Conservation (phyloP, 148 eudicot species). For the Oxyria digyna region DNA sequence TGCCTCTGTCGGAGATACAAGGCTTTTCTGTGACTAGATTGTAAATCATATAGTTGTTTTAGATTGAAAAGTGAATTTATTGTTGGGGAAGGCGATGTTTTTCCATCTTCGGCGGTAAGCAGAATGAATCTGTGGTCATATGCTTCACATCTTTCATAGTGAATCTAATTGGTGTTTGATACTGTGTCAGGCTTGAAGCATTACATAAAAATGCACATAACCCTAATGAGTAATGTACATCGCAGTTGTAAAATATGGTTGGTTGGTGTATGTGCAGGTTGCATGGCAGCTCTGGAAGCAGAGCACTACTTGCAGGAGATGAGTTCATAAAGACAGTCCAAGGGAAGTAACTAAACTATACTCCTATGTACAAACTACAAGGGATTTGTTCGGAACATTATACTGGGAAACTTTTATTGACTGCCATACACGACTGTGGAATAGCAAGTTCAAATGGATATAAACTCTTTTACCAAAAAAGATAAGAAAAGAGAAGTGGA, state of each 20-base stretch:
- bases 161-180: not conserved
- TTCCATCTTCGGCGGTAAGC: not conserved
- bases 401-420: not conserved
- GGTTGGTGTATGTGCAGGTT: constrained; percentile 20
- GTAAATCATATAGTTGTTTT: not conserved
- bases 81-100: not conserved
- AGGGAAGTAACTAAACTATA: not conserved
- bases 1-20: not conserved
- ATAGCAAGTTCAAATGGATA: not conserved
- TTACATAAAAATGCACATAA: not conserved
- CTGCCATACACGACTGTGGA: not conserved
- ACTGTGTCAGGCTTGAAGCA: not conserved
- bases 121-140: not conserved
- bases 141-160: not conserved
- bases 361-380: not conserved
- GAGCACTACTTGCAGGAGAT: constrained; percentile 52
- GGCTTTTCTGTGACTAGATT: not conserved
- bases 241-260: not conserved
- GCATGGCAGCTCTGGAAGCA: constrained; percentile 55
- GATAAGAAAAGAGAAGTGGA: too few relatives aligned
- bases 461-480: not conserved
- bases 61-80: not conserved
- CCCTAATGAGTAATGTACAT: not conserved
- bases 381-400: not conserved
- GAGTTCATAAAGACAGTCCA: constrained; percentile 18